Conservation (phyloP, 768 basidiomycete genomes). For the Agaricus sinodeliciosus region DNA sequence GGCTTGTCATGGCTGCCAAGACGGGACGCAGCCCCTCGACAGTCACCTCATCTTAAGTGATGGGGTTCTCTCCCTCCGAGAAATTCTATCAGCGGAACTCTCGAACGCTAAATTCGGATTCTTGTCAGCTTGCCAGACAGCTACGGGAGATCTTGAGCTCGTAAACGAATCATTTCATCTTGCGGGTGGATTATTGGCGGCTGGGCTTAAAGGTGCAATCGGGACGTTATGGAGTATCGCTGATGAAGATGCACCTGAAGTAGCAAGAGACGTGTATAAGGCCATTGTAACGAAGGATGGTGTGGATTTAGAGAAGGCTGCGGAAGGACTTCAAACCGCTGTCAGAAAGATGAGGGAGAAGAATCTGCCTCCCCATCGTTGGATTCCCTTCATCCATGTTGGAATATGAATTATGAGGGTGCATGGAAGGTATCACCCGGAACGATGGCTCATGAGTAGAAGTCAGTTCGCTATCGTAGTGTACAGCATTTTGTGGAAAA, state of each 20-base stretch:
- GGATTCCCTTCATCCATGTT: not conserved
- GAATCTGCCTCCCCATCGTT: not conserved
- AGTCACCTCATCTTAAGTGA: conserved; percentile 15
- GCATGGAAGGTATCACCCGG: too few species aligned
- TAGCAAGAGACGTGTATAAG: conserved; percentile 20
- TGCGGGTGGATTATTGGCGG: conserved; percentile 32
- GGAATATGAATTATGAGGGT: not conserved
- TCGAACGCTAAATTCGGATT: conserved; percentile 28
- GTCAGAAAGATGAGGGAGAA: not conserved
- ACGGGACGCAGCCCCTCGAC: conserved; percentile 12
- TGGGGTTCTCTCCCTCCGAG: conserved; percentile 14
- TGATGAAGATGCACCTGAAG: conserved; percentile 27
- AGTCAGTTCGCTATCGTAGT: too few species aligned
- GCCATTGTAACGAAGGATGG: not conserved
- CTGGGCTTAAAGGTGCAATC: conserved; percentile 26
- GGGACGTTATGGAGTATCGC: conserved; percentile 40
- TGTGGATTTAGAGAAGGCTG: not conserved
- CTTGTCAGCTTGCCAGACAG: conserved; percentile 42
- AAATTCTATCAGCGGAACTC: conserved; percentile 18
- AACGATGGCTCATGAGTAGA: too few species aligned
- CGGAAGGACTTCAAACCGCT: not conserved
- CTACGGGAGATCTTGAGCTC: conserved; percentile 22
- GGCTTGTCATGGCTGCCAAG: conserved; percentile 15
- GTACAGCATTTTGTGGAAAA: too few species aligned
- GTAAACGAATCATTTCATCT: conserved; percentile 29